Evolutionary conservation across 768 basidiomycete genomes (phyloP), one percentile per base, ranked within the genome.

Genomic region (Lentinus brumalis): DNA sequence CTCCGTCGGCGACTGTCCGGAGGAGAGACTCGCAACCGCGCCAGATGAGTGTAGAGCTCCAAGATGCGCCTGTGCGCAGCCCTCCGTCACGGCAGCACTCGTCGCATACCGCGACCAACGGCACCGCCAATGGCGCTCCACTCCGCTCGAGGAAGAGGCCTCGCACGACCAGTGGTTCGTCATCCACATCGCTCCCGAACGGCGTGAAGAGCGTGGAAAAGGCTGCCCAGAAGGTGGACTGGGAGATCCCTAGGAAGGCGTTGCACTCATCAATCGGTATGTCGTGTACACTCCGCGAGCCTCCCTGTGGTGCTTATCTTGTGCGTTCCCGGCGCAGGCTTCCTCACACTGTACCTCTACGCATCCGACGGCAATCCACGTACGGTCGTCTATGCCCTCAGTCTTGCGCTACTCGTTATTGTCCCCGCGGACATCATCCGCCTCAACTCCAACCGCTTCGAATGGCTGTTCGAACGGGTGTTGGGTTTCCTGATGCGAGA

Each of bases 401-500:
- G 86, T 74, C 78, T 81, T 14, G 84, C 86, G 0, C 79, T 96
- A 8, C 81, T 84, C 26, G 67, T 90, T 45, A 86, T 95, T 60
- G 78, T 84, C 46, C 85, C 88, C n/a, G 80, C 85, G 59, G 95
- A 96, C 74, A 66, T 90, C 44, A 75, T 96, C 35, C 85, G 95
- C 30, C 81, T 96, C 45, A 79, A 81, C 31, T 86, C 77, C 39
- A 81, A 85, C 3, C 65, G 76, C 0, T 89, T 96, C 66, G 92
- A 84, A 56, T 78, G 81, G 49, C 69, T 84, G 8, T 96, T 91
- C 69, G 94, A 96, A 71, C 76, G 78, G 16, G 75, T 74, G 41
- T 74, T 94, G 4, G 94, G 94, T 21, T 87, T 91, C 67, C 81
- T 96, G 52, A 96, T 96, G 95, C 84, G 95, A 10, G 92, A 96